phyloP scores from a whole-genome alignment of 768 basidiomycete species.

The Amanita subjunquillea region DNA sequence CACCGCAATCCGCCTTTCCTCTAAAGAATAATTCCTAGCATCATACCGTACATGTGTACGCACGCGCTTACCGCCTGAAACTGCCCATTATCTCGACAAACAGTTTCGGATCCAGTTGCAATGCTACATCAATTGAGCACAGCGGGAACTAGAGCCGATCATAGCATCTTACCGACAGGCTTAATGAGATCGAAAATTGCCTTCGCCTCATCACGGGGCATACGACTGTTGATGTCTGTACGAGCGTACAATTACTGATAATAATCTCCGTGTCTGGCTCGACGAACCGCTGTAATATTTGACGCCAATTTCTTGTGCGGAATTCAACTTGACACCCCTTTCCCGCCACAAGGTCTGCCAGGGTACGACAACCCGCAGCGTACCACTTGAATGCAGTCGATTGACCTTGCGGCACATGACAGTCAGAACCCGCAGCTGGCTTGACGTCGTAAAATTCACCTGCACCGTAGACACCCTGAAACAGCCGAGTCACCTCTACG shows the following conservation, averaged over 20 bases:
- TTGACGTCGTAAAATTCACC: conserved; percentile 32
- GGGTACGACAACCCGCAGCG: conserved; percentile 60
- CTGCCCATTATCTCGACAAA: conserved; percentile 89
- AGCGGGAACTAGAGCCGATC: not conserved
- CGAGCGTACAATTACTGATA: not conserved
- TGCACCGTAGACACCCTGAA: conserved; percentile 81
- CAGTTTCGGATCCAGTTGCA: conserved; percentile 58
- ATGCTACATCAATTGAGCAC: conserved; percentile 31
- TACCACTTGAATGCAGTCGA: conserved; percentile 67
- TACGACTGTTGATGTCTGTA: conserved; percentile 73
- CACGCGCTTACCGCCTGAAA: conserved; percentile 50
- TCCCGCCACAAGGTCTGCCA: conserved; percentile 58
- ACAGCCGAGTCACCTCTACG: conserved; percentile 41
- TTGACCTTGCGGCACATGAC: conserved; percentile 31
- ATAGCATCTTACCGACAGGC: conserved; percentile 42
- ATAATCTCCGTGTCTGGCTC: not conserved
- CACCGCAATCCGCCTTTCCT: conserved; percentile 76
- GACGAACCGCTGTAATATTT: conserved; percentile 56
- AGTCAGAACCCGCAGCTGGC: not conserved
- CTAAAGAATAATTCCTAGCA: conserved; percentile 25
- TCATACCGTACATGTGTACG: not conserved
- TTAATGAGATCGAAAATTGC: conserved; percentile 66
- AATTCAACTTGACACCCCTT: conserved; percentile 53
- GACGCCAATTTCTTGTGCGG: conserved; percentile 58
- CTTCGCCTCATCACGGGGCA: conserved; percentile 74